Evolutionary conservation across 305 asterid species (phyloP).

Genomic region (Andrographis paniculata): DNA sequence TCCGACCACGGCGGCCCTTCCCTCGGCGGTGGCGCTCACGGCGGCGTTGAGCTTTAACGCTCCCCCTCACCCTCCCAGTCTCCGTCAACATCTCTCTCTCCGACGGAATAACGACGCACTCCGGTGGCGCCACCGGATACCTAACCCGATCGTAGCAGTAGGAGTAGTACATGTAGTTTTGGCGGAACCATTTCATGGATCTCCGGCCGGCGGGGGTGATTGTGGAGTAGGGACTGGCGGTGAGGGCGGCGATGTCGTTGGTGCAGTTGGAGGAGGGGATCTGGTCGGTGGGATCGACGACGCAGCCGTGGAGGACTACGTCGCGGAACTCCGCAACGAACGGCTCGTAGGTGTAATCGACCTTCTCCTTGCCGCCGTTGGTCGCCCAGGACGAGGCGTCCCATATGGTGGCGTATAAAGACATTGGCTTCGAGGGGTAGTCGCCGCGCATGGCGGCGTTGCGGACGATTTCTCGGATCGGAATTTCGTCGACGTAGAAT

Average conservation of each 20-base stretch:
- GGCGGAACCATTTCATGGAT: constrained; percentile 48
- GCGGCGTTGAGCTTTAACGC: constrained; percentile 26
- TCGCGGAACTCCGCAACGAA: constrained; percentile 49
- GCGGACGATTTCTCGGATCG: constrained; percentile 63
- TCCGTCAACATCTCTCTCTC: constrained; percentile 53
- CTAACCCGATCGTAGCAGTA: constrained; percentile 67
- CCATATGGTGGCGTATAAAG: constrained; percentile 82
- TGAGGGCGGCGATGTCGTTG: constrained; percentile 16
- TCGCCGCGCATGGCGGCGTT: constrained; percentile 68
- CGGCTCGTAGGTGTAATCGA: constrained; percentile 69
- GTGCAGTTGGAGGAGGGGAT: constrained; percentile 32
- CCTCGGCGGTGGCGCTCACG: constrained; percentile 42
- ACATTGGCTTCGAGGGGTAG: constrained; percentile 85
- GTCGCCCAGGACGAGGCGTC: constrained; percentile 90
- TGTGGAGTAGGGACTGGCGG: constrained; percentile 20
- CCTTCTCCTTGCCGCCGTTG: constrained; percentile 61
- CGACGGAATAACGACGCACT: constrained; percentile 40
- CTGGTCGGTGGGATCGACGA: constrained; percentile 47
- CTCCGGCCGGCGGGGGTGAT: constrained; percentile 31
- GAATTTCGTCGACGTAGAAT: constrained; percentile 67
- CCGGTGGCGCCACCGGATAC: constrained; percentile 40
- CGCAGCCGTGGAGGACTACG: constrained; percentile 70
- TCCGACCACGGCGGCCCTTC: too few relatives aligned
- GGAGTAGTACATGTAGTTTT: constrained; percentile 59
- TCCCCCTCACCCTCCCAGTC: constrained; percentile 54